Conservation (phyloP, 1,139 yeast genomes). For the Kluyveromyces sp. region DNA sequence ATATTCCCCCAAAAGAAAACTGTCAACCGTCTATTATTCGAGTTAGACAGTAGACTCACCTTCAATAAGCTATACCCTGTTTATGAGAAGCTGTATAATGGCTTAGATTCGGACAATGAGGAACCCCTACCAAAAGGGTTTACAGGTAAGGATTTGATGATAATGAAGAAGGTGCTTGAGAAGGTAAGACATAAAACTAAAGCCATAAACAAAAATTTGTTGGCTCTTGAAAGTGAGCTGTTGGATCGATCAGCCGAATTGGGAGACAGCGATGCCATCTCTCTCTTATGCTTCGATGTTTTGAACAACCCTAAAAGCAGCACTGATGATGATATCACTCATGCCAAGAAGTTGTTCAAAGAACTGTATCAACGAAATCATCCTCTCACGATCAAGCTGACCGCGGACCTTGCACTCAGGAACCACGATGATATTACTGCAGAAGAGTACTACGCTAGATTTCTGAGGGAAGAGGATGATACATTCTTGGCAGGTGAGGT, state of each 20-base stretch:
- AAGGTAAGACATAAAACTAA: conserved; percentile 56
- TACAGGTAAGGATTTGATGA: conserved; percentile 53
- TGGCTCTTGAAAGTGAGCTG: conserved; percentile 59
- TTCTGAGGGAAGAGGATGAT: conserved; percentile 47
- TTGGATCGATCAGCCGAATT: conserved; percentile 77
- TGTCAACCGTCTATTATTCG: conserved; percentile 55
- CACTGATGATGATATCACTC: conserved; percentile 45
- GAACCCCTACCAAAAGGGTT: conserved; percentile 40
- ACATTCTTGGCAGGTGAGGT: conserved; percentile 68
- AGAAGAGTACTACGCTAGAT: conserved; percentile 51
- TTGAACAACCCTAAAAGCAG: conserved; percentile 31
- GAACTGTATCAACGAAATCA: conserved; percentile 53
- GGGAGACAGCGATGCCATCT: conserved; percentile 76
- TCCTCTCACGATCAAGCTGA: conserved; percentile 63
- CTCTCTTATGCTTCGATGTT: conserved; percentile 61
- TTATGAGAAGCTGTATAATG: conserved; percentile 43
- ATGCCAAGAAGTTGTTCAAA: conserved; percentile 58
- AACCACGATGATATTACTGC: conserved; percentile 45
- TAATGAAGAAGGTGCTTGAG: conserved; percentile 59
- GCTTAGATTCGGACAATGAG: conserved; percentile 35
- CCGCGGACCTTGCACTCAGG: conserved; percentile 63
- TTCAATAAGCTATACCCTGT: conserved; percentile 49
- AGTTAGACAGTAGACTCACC: conserved; percentile 51
- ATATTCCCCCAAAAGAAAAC: conserved; percentile 54
- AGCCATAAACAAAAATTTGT: conserved; percentile 46